A percentile compares a stretch with the other conserved stretches of the same genome.
phyloP scores from a whole-genome alignment of 768 basidiomycete species.

The Auriscalpium orientale region DNA sequence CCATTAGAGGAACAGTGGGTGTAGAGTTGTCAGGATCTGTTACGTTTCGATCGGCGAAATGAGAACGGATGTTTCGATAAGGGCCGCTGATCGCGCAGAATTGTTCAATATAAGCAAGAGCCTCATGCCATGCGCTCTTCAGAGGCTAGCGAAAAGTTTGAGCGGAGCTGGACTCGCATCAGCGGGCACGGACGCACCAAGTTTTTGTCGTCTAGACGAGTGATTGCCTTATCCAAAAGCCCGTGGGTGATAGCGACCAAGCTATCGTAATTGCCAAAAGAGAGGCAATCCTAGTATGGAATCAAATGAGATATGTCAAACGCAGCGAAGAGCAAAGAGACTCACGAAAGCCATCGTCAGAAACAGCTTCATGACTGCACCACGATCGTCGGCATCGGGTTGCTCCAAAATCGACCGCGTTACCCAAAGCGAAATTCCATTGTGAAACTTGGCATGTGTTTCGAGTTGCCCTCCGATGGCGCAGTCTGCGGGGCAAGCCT shows the following conservation, averaged over 20 bases:
- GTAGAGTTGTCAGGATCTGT: background rate
- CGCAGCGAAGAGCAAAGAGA: background rate
- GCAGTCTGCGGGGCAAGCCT: background rate
- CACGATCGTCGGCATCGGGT: background rate
- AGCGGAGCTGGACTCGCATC: background rate
- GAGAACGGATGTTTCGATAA: no score
- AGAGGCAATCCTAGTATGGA: background rate
- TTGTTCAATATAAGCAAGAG: background rate
- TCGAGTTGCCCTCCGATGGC: background rate
- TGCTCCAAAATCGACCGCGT: background rate
- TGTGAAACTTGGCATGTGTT: background rate
- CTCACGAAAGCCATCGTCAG: background rate
- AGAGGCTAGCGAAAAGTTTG: background rate
- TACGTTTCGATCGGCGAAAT: background rate
- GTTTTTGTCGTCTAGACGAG: background rate
- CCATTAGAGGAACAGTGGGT: background rate
- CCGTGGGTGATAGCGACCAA: background rate
- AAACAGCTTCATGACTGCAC: background rate
- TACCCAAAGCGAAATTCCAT: slow-evolving; percentile 9
- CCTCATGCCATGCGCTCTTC: background rate
- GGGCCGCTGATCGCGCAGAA: background rate
- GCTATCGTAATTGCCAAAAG: background rate
- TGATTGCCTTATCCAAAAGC: background rate
- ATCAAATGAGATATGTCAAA: background rate
- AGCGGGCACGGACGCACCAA: background rate